phyloP scores from a whole-genome alignment of 2,329 filamentous ascomycete genomes.

The Beauveria sp. region DNA sequence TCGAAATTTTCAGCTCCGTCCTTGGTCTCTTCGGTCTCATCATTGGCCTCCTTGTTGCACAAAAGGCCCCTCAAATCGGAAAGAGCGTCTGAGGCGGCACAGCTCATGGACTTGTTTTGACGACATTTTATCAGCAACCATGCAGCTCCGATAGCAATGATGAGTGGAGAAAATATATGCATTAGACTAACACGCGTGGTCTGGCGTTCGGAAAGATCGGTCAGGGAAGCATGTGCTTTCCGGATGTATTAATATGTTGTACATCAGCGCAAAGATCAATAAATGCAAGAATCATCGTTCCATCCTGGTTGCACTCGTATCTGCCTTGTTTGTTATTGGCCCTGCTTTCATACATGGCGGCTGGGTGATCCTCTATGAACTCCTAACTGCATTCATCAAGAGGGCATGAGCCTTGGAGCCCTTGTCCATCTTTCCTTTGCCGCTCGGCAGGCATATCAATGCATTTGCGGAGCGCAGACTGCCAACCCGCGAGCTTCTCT shows the following conservation, averaged over 20 bases:
- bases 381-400: constrained; percentile 55
- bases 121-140: background rate
- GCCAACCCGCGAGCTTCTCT: constrained; percentile 82
- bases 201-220: constrained; percentile 34
- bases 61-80: constrained; percentile 72
- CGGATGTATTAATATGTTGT: constrained; percentile 30
- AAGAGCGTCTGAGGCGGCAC: constrained; percentile 17
- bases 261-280: constrained; percentile 24
- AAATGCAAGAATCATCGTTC: constrained; percentile 17
- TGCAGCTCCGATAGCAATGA: background rate
- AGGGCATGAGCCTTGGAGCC: constrained; percentile 69
- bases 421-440: constrained; percentile 56
- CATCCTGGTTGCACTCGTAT: background rate
- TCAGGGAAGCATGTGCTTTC: constrained; percentile 23
- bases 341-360: background rate
- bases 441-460: constrained; percentile 65
- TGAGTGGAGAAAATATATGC: constrained; percentile 10
- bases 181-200: constrained; percentile 20
- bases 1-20: constrained; percentile 98
- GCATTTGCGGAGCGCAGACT: constrained; percentile 87
- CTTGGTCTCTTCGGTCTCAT: constrained; percentile 95
- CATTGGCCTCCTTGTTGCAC: constrained; percentile 79
- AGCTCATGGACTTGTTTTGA: constrained; percentile 11
- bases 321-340: background rate
- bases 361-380: constrained; percentile 6